Conservation (phyloP, 164 flowering plant species). For the Euptelea pleiosperma region DNA sequence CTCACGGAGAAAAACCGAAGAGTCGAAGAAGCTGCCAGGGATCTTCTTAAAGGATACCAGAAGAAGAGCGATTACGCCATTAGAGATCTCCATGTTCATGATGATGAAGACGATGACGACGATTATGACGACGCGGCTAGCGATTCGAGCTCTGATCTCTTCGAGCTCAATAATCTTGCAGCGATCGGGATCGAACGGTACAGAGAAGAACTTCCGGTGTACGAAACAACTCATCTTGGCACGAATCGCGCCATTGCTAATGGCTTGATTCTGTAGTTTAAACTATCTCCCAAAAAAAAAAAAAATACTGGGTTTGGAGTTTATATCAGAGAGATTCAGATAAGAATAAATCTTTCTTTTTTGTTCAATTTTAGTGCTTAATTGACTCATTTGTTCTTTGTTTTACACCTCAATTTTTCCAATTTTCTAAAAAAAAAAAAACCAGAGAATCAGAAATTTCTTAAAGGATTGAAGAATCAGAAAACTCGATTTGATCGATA, state of each 20-base stretch:
- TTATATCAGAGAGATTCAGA: too few relatives aligned
- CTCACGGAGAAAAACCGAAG: constrained; percentile 39
- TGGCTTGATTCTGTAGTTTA: constrained; percentile 56
- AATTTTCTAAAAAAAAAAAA: too few relatives aligned
- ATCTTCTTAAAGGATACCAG: constrained; percentile 41
- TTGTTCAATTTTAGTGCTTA: too few relatives aligned
- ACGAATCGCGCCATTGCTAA: constrained; percentile 71
- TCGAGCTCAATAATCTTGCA: constrained; percentile 76
- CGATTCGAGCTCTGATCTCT: constrained; percentile 85
- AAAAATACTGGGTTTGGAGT: constrained; percentile 43
- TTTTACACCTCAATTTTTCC: too few relatives aligned
- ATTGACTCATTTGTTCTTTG: too few relatives aligned
- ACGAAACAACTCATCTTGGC: constrained; percentile 72
- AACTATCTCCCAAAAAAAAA: background rate
- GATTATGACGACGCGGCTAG: constrained; percentile 72
- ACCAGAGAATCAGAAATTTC: too few relatives aligned
- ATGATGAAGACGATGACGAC: constrained; percentile 36
- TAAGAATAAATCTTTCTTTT: too few relatives aligned
- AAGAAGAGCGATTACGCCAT: constrained; percentile 22
- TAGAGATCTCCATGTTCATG: constrained; percentile 15
- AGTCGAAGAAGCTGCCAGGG: constrained; percentile 49
- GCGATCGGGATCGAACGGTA: constrained; percentile 63
- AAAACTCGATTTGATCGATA: constrained; percentile 4
- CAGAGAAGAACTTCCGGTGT: constrained; percentile 80
- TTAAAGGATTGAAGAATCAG: constrained; percentile 2